A percentile compares a stretch with the other conserved stretches of the same genome.
Evolutionary conservation across 169 alveolate genomes (phyloP).

Genomic region (Plasmodium adleri): DNA sequence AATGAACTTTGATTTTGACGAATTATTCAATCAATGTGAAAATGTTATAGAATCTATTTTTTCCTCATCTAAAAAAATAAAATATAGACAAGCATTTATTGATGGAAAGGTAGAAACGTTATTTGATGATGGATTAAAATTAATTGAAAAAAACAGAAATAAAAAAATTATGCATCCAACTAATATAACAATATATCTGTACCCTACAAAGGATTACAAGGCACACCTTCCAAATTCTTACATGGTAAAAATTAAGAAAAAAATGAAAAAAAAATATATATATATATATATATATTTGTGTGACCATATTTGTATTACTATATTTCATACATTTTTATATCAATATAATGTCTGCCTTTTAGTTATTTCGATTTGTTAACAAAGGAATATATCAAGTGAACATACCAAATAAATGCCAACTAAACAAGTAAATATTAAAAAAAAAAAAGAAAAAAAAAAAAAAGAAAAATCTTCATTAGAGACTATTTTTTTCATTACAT

Average conservation of each 20-base stretch:
- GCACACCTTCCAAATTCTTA: slow-evolving; percentile 68
- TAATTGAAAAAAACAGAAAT: slow-evolving; percentile 74
- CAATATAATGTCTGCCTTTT: not conserved
- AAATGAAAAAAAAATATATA: not conserved
- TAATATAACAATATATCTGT: slow-evolving; percentile 55
- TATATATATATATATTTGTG: not conserved
- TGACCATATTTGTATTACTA: not conserved
- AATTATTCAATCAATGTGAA: slow-evolving; percentile 71
- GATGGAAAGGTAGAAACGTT: slow-evolving; percentile 77
- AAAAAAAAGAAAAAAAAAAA: not conserved
- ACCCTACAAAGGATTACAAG: slow-evolving; percentile 67
- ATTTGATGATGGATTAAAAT: slow-evolving; percentile 76
- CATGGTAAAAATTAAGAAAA: slow-evolving; percentile 26
- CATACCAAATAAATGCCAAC: slow-evolving; percentile 70
- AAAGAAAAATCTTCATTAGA: not conserved
- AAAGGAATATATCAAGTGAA: slow-evolving; percentile 76
- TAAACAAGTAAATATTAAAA: slow-evolving; percentile 45
- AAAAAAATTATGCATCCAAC: slow-evolving; percentile 68
- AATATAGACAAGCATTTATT: slow-evolving; percentile 75
- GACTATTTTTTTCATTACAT: not conserved
- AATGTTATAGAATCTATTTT: slow-evolving; percentile 70
- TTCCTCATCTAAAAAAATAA: slow-evolving; percentile 64
- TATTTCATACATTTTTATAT: not conserved
- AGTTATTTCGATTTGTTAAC: slow-evolving; percentile 68
- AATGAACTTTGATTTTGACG: slow-evolving; percentile 69